Percentiles rank a stretch among this genome's conserved stretches.
Evolutionary conservation across 208 protist species (phyloP).

Genomic region (Leishmania major): DNA sequence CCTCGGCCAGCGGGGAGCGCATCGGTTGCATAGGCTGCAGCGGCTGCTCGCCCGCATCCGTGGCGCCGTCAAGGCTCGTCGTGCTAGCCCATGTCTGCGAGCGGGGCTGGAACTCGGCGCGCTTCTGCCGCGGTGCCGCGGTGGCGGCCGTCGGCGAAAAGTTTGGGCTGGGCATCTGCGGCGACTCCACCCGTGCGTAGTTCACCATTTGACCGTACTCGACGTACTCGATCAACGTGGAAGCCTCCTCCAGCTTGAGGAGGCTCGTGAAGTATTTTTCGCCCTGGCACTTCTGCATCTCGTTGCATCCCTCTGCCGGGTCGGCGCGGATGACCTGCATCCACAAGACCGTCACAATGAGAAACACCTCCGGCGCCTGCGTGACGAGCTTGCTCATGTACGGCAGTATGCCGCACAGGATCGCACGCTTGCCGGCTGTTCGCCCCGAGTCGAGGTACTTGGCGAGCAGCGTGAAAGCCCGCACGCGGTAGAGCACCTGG

Average conservation of each 20-base stretch:
- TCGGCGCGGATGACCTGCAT: constrained; percentile 83
- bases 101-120: constrained; percentile 11
- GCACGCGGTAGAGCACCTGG: constrained; percentile 91
- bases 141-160: not conserved
- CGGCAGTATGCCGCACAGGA: constrained; percentile 97
- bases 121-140: constrained; percentile 30
- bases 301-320: constrained; percentile 52
- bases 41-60: constrained; percentile 12
- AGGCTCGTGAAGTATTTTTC: constrained; percentile 75
- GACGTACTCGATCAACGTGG: constrained; percentile 82
- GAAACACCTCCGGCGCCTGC: constrained; percentile 72
- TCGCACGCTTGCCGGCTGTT: constrained; percentile 95
- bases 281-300: constrained; percentile 58
- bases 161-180: not conserved
- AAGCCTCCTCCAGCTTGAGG: constrained; percentile 82
- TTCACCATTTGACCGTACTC: constrained; percentile 61
- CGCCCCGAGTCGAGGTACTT: constrained; percentile 97
- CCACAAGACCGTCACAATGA: constrained; percentile 84
- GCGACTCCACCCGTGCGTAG: constrained; percentile 16
- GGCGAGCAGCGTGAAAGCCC: constrained; percentile 95
- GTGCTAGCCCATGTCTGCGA: constrained; percentile 19
- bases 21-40: constrained; percentile 15
- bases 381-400: constrained; percentile 97
- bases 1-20: not conserved
- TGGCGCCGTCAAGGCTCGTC: constrained; percentile 25